phyloP scores from a whole-genome alignment of 1,284 basidiomycete species.

The Pyrrhoderma noxium region DNA sequence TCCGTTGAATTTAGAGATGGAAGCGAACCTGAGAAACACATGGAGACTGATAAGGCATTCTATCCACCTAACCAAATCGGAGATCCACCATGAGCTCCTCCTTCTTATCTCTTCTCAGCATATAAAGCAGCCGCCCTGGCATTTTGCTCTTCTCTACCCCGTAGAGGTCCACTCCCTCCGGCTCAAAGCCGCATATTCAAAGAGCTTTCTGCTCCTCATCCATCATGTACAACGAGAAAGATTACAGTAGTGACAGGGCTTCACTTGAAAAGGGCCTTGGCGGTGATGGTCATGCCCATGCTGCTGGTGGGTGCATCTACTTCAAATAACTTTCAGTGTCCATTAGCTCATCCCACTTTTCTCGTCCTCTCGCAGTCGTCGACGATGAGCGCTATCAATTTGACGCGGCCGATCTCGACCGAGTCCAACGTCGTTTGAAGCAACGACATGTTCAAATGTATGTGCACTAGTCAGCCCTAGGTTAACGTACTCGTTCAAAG shows the following conservation, averaged over 20 bases:
- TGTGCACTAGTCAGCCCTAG: constrained; percentile 21
- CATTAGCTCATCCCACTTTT: constrained; percentile 5
- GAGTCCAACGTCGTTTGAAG: constrained; percentile 55
- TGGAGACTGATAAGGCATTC: too few relatives aligned
- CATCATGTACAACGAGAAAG: constrained; percentile 23
- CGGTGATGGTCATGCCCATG: constrained; percentile 24
- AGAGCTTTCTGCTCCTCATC: neutral
- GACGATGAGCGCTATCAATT: constrained; percentile 27
- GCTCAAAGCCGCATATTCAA: neutral
- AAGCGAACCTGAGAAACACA: too few relatives aligned
- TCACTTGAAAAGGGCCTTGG: constrained; percentile 29
- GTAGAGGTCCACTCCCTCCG: constrained; percentile 5
- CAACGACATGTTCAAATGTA: constrained; percentile 71
- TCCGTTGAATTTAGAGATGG: too few relatives aligned
- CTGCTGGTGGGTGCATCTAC: constrained; percentile 19
- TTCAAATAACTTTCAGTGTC: neutral
- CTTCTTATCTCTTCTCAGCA: neutral
- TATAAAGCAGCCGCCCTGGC: constrained; percentile 6
- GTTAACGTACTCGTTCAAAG: constrained; percentile 1
- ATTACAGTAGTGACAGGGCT: constrained; percentile 19
- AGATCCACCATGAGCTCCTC: too few relatives aligned
- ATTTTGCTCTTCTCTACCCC: neutral
- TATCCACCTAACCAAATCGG: too few relatives aligned
- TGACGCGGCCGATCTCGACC: constrained; percentile 52
- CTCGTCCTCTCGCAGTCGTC: constrained; percentile 12